phyloP scores from a whole-genome alignment of 1,284 basidiomycete genomes.

The Porphyrellus sp. region DNA sequence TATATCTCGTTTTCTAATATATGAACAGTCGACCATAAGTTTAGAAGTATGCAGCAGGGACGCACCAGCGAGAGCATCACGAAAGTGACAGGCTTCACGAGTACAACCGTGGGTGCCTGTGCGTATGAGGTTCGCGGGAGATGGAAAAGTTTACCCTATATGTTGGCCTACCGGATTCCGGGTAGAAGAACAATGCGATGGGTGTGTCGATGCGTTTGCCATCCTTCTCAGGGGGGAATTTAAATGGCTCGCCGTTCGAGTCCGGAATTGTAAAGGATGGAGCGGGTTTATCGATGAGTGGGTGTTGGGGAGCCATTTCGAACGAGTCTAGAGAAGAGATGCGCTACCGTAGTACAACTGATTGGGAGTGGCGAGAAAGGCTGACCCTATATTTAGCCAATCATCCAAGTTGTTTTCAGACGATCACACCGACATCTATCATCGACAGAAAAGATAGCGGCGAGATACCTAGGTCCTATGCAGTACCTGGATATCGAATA shows the following conservation, averaged over 20 bases:
- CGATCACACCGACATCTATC: slow-evolving; percentile 8
- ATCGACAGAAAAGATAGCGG: background rate
- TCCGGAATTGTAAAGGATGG: slow-evolving; percentile 51
- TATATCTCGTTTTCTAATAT: slow-evolving; percentile 61
- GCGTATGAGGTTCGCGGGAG: slow-evolving; percentile 5
- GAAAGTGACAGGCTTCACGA: slow-evolving; percentile 74
- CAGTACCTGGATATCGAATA: background rate
- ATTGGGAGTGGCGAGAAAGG: too few species aligned
- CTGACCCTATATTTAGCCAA: slow-evolving; percentile 8
- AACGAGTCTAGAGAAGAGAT: background rate
- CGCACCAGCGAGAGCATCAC: slow-evolving; percentile 67
- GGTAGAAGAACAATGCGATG: slow-evolving; percentile 74
- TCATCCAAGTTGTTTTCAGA: too few species aligned
- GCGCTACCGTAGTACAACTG: too few species aligned
- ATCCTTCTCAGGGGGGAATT: slow-evolving; percentile 45
- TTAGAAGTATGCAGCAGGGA: slow-evolving; percentile 5
- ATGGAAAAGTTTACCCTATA: background rate
- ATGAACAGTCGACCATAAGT: background rate
- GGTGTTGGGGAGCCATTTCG: slow-evolving; percentile 37
- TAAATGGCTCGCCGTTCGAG: slow-evolving; percentile 48
- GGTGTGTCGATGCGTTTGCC: slow-evolving; percentile 47
- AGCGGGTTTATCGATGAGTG: slow-evolving; percentile 47
- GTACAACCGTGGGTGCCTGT: slow-evolving; percentile 74
- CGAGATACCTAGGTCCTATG: background rate
- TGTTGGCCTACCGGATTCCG: slow-evolving; percentile 53